Base-by-base conservation (phyloP, 352 stramenopile genomes). In the Globisporangium paroecandrum region DNA sequence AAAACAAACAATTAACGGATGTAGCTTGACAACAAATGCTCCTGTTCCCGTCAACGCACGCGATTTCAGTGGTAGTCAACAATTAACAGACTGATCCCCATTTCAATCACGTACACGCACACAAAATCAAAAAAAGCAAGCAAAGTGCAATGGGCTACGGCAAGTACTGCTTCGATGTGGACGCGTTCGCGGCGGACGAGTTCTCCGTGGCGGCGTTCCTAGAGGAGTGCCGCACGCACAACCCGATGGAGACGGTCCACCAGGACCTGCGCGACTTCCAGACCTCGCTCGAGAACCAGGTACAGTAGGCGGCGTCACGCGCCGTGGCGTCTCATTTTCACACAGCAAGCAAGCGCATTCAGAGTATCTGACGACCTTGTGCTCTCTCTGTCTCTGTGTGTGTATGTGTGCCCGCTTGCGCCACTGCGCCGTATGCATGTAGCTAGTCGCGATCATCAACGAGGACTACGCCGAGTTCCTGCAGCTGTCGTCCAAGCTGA, bases 391-490 rank as follows among this genome's bases (percentile, higher is more conserved):
- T 51, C 18, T 51, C 15, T 22, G 24, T 25, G 25, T 56, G 34
- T 53, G 13, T 46, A n/a, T 47, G 8, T 46, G 25, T 13, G 3
- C 5, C 41, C 13, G 15, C 24, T 12, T 25, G 29, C 24, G 15
- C 2, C 64, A 1, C 22, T 56, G 3, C 20, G 41, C 7, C 24
- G 20, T 18, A 3, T 41, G 6, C 25, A 90, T 32, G 27, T 32
- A 32, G 77, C 79, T 96, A 34, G 89, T 96, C 15, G 81, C 85
- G 49, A 94, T 96, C 70, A 96, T 96, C 76, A 93, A 96, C 63
- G 78, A 94, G 46, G 89, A 96, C 73, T 96, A 96, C 65, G 78
- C 85, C 56, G 89, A 96, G 77, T 96, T 96, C 64, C 75, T 96
- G 49, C 89, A 96, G 77, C 82, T 96, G 56, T 96, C 89, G 47